These are phyloP conservation scores for Licmophora abbreviata DNA, from an alignment of 108 stramenopile genomes.

Conservation along the genomic window DNA sequence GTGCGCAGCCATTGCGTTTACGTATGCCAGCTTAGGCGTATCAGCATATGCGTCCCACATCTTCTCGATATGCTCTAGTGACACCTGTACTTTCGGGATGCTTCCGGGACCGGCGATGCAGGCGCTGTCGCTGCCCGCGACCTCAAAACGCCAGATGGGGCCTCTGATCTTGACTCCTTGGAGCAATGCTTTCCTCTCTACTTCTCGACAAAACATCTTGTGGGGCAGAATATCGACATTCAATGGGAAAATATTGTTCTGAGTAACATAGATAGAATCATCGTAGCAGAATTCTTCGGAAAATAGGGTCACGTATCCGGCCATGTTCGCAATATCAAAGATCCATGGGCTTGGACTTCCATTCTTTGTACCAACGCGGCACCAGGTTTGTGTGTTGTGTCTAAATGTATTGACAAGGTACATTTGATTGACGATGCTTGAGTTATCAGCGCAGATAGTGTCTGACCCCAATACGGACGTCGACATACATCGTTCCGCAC, in stretches of 20 bases:
- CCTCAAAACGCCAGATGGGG: constrained; percentile 13
- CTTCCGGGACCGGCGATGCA: constrained; percentile 28
- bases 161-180: constrained; percentile 3
- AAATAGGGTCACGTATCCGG: constrained; percentile 47
- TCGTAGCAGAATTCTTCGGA: constrained; percentile 58
- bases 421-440: neutral
- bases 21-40: constrained; percentile 37
- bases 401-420: neutral
- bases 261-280: constrained; percentile 33
- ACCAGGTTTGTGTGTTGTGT: constrained; percentile 8
- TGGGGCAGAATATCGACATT: constrained; percentile 23
- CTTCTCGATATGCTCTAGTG: constrained; percentile 24
- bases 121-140: constrained; percentile 6
- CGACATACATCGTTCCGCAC: too few relatives aligned
- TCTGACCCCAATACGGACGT: too few relatives aligned
- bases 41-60: constrained; percentile 31
- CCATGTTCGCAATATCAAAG: constrained; percentile 16
- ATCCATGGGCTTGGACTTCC: constrained; percentile 15
- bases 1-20: constrained; percentile 52
- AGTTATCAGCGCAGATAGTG: too few relatives aligned
- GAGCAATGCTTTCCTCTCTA: constrained; percentile 10
- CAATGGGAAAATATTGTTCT: constrained; percentile 26
- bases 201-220: constrained; percentile 29
- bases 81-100: constrained; percentile 18
- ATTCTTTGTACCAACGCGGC: constrained; percentile 1